Conservation (phyloP, 805 yeast genomes). For the Metschnikowia reukaufii region DNA sequence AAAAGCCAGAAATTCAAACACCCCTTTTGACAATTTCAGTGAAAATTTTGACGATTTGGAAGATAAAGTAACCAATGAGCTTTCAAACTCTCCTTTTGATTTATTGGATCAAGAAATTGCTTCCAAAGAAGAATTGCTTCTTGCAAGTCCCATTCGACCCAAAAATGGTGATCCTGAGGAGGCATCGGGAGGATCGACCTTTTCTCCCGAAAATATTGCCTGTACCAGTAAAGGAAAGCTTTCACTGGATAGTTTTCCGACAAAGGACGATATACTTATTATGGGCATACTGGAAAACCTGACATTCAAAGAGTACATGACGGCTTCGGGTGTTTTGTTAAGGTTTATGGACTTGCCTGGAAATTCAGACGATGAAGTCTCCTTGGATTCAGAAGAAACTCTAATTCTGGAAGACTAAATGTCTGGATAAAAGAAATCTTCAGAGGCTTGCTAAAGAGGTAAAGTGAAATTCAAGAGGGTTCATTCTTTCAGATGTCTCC, state of each 20-base stretch:
- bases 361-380: neutral
- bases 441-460: no score
- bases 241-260: neutral
- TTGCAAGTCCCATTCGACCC: neutral
- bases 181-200: neutral
- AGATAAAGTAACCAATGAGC: neutral
- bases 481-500: no score
- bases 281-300: neutral
- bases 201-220: neutral
- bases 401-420: no score
- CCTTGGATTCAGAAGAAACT: neutral
- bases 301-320: neutral
- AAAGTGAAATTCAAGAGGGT: no score
- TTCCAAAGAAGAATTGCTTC: neutral
- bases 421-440: no score
- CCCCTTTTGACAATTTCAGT: neutral
- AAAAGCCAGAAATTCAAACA: no score
- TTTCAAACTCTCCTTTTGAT: neutral
- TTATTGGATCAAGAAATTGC: conserved; percentile 6
- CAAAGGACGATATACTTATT: neutral
- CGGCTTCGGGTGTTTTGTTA: conserved; percentile 5
- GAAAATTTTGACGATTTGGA: neutral
- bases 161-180: neutral
- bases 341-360: neutral
- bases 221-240: neutral